Percentiles rank a stretch among this genome's conserved stretches.
phyloP scores from a whole-genome alignment of 805 yeast genomes.

The Sungouiozyma intestinalis region DNA sequence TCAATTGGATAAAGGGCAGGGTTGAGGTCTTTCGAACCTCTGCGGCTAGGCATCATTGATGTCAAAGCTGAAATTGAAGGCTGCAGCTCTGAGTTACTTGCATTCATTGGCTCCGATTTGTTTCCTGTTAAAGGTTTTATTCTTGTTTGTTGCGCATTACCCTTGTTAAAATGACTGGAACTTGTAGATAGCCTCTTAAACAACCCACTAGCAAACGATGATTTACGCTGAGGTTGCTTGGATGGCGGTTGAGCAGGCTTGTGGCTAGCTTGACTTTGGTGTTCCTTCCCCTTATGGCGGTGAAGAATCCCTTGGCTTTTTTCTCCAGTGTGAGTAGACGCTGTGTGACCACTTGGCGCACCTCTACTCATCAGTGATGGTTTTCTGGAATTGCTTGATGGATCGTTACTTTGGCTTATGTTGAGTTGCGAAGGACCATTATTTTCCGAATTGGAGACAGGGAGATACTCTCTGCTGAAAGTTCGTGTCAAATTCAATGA shows the following conservation, averaged over 20 bases:
- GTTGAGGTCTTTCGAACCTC: neutral
- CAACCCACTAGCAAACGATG: conserved; percentile 19
- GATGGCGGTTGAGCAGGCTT: neutral
- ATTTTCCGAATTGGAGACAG: neutral
- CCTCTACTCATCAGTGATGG: conserved; percentile 9
- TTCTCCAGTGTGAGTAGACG: neutral
- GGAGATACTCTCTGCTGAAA: neutral
- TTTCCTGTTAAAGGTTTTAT: neutral
- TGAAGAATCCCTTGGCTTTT: conserved; percentile 1
- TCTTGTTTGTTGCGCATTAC: neutral
- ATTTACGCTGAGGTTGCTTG: conserved; percentile 13
- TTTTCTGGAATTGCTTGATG: conserved; percentile 1
- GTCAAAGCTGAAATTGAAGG: neutral
- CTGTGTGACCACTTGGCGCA: conserved; percentile 1
- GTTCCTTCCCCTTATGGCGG: neutral
- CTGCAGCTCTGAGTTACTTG: neutral
- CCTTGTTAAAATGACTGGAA: conserved; percentile 1
- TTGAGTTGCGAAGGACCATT: neutral
- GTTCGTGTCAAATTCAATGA: neutral
- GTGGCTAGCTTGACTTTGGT: conserved; percentile 1
- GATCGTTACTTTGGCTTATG: neutral
- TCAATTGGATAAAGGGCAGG: neutral
- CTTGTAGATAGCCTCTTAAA: conserved; percentile 17
- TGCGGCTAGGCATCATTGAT: neutral
- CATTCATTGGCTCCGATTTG: conserved; percentile 1